Conservation (phyloP, 169 alveolate species). For the Plasmodium fragile region DNA sequence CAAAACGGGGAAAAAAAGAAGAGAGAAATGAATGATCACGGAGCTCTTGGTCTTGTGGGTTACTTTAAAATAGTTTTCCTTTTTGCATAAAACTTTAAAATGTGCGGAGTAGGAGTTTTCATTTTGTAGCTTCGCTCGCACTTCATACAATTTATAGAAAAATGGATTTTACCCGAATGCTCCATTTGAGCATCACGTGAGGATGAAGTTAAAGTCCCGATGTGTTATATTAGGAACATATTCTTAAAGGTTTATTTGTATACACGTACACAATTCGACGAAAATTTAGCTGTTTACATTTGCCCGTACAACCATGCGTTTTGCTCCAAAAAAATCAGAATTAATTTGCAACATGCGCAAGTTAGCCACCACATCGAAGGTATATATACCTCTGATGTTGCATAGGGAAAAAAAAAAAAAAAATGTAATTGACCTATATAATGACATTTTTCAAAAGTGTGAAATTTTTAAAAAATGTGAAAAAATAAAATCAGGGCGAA, state of each 20-base stretch:
- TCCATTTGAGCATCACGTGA: background rate
- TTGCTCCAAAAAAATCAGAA: background rate
- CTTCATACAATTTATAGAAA: background rate
- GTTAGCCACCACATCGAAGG: background rate
- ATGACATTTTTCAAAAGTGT: background rate
- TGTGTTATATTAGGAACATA: background rate
- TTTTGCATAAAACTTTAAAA: background rate
- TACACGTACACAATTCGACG: background rate
- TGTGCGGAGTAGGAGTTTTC: background rate
- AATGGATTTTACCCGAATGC: background rate
- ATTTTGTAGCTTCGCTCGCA: background rate
- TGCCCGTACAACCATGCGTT: background rate
- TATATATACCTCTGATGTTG: background rate
- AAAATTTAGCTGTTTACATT: background rate
- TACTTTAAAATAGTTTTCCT: background rate
- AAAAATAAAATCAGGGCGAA: background rate
- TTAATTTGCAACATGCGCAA: background rate
- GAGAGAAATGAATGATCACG: background rate
- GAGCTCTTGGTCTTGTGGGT: background rate
- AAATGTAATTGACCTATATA: background rate
- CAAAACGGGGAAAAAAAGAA: background rate
- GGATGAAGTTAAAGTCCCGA: background rate
- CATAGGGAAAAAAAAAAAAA: background rate
- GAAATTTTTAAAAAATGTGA: background rate
- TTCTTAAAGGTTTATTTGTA: background rate